phyloP scores from a whole-genome alignment of 179 eudicot species.

The Corrigiola litoralis region DNA sequence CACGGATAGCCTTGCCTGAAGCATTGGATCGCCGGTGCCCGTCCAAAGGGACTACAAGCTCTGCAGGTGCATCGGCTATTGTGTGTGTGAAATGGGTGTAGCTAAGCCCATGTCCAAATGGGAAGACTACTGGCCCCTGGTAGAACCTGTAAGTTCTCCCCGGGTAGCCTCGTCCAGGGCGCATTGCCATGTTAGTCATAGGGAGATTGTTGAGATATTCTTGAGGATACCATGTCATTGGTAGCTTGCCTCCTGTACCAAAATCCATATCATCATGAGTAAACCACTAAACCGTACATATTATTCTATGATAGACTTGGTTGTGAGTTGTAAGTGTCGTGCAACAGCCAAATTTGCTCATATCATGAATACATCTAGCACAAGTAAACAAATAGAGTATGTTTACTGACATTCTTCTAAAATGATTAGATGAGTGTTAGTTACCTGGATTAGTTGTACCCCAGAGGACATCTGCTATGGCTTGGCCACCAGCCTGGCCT shows the following conservation, averaged over 20 bases:
- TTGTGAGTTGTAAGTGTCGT: not conserved
- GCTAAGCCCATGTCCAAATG: conserved; percentile 62
- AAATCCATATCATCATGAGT: not conserved
- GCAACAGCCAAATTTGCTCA: too few relatives aligned
- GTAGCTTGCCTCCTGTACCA: conserved; percentile 69
- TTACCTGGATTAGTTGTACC: conserved; percentile 83
- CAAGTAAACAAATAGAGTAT: not conserved
- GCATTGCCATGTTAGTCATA: conserved; percentile 73
- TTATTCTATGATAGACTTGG: too few relatives aligned
- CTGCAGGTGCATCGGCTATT: conserved; percentile 36
- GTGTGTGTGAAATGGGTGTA: conserved; percentile 49
- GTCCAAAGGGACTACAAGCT: conserved; percentile 36
- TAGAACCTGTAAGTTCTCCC: conserved; percentile 66
- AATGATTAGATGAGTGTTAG: not conserved
- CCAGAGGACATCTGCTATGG: conserved; percentile 77
- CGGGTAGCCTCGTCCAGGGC: conserved; percentile 41
- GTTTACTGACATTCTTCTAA: not conserved
- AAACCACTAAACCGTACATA: not conserved
- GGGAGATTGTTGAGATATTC: conserved; percentile 54
- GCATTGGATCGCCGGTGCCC: conserved; percentile 33
- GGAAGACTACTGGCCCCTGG: conserved; percentile 56
- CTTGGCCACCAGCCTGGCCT: conserved; percentile 81
- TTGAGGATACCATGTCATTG: conserved; percentile 87
- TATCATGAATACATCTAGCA: too few relatives aligned
- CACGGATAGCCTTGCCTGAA: conserved; percentile 36